A percentile compares a stretch with the other conserved stretches of the same genome.
Evolutionary conservation across 257 asterid species (phyloP).

Genomic region (Solanum microdontum): DNA sequence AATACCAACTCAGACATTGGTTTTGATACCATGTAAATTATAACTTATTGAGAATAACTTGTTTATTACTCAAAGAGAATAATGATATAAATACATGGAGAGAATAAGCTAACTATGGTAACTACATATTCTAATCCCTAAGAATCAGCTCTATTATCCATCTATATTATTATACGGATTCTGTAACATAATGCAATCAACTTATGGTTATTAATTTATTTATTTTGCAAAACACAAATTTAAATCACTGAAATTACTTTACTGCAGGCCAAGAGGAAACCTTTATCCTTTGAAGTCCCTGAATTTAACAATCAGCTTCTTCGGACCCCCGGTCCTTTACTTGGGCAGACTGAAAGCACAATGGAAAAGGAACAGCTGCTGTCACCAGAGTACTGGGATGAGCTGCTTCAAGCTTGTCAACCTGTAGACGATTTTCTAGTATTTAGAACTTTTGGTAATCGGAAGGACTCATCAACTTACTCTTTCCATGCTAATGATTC

Average conservation of each 20-base stretch:
- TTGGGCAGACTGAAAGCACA: constrained; percentile 23
- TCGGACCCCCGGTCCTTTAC: constrained; percentile 48
- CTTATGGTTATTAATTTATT: background rate
- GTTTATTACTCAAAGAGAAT: too few species aligned
- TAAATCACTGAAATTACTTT: background rate
- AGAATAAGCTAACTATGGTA: too few species aligned
- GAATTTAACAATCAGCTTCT: constrained; percentile 43
- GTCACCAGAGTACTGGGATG: constrained; percentile 27
- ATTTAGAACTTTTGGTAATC: constrained; percentile 14
- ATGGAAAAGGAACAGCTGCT: constrained; percentile 23
- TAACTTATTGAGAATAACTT: too few species aligned
- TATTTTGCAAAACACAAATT: background rate
- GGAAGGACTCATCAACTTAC: constrained; percentile 19
- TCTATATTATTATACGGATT: too few species aligned
- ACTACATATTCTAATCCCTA: too few species aligned
- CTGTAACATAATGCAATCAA: background rate
- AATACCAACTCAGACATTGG: too few species aligned
- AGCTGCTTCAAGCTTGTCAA: constrained; percentile 40
- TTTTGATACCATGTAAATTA: too few species aligned
- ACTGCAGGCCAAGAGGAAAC: constrained; percentile 75
- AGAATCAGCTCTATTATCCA: too few species aligned
- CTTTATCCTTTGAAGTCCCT: constrained; percentile 40
- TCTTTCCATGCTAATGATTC: constrained; percentile 10
- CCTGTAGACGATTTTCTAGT: constrained; percentile 68
- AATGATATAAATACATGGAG: too few species aligned